These are phyloP conservation scores for Termitomyces sp. DNA, from an alignment of 768 basidiomycete genomes.

Conservation along the genomic window DNA sequence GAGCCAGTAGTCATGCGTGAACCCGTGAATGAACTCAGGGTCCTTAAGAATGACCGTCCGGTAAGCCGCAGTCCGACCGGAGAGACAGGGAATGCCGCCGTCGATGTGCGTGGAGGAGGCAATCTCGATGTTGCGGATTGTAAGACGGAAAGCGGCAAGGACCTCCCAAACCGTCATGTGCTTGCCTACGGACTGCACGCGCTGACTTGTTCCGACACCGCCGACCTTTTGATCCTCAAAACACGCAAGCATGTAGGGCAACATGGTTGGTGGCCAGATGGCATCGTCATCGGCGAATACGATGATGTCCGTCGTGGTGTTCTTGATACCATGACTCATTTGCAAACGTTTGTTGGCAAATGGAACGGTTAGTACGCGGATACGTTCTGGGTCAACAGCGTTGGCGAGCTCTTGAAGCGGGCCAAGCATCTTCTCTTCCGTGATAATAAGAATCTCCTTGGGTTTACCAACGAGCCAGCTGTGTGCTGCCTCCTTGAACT, in stretches of 20 bases:
- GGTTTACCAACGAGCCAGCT: conserved; percentile 91
- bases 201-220: conserved; percentile 87
- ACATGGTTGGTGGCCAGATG: conserved; percentile 88
- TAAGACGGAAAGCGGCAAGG: conserved; percentile 86
- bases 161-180: conserved; percentile 94
- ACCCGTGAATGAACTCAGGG: conserved; percentile 87
- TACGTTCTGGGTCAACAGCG: conserved; percentile 76
- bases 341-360: conserved; percentile 93
- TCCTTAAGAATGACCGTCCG: conserved; percentile 93
- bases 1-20: conserved; percentile 92
- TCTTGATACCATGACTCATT: conserved; percentile 90
- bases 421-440: conserved; percentile 85
- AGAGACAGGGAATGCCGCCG: conserved; percentile 87
- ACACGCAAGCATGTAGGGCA: conserved; percentile 86
- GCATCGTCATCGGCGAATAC: conserved; percentile 95
- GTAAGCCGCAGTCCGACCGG: conserved; percentile 90
- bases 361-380: conserved; percentile 84
- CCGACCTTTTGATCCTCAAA: conserved; percentile 94
- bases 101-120: conserved; percentile 87
- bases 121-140: conserved; percentile 93
- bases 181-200: conserved; percentile 74
- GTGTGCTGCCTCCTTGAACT: conserved; percentile 90
- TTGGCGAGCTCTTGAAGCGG: conserved; percentile 87
- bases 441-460: conserved; percentile 67
- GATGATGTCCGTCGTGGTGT: conserved; percentile 88